Base-by-base conservation (phyloP, 2,329 filamentous ascomycete species). In the Fusarium agapanthi region DNA sequence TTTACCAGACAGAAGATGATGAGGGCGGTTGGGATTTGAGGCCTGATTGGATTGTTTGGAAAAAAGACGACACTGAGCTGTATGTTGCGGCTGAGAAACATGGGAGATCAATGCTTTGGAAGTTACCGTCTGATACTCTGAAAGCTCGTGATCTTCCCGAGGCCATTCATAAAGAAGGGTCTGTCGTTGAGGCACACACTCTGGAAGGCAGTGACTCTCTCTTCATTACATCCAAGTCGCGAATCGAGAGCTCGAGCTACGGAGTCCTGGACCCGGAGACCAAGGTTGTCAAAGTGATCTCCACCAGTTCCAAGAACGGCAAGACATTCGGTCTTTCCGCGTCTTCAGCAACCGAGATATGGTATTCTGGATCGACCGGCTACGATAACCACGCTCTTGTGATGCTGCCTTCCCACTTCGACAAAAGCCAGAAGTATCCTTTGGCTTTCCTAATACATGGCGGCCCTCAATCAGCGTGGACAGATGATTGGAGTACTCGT, bases 401-500 rank as follows among this genome's bases (percentile, higher is more conserved):
- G 44, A 83, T 94, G 74, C 89, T 88, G 65, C 92, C 90, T 0
- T 90, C 89, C 0, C 72, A 87, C 75, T 97, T 95, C 78, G 87
- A 93, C 77, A 81, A 87, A 14, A 85, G 81, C 24, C 92, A 94
- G 81, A 94, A 89, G 72, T 97, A 95, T 77, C 94, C 94, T 0
- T 85, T 97, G 9, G 89, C 92, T 5, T 91, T 95, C 78, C 84
- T 95, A 45, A 93, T 97, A 70, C 94, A 97, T 77, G 94, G 94
- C 61, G 94, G 94, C 1, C 94, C 94, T 0, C 93, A 96, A 80
- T 89, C 91, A 28, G 89, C 93, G 1, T 95, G 93, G 91, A 84
- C 81, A 37, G 92, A 96, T 77, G 85, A 87, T 34, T 97, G 94
- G 93, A 92, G 88, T 79, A 94, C 91, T 6, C 87, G 94, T 24